Evolutionary conservation across 2,329 filamentous ascomycete species (phyloP).

Genomic region (Colletotrichum endophyticum): DNA sequence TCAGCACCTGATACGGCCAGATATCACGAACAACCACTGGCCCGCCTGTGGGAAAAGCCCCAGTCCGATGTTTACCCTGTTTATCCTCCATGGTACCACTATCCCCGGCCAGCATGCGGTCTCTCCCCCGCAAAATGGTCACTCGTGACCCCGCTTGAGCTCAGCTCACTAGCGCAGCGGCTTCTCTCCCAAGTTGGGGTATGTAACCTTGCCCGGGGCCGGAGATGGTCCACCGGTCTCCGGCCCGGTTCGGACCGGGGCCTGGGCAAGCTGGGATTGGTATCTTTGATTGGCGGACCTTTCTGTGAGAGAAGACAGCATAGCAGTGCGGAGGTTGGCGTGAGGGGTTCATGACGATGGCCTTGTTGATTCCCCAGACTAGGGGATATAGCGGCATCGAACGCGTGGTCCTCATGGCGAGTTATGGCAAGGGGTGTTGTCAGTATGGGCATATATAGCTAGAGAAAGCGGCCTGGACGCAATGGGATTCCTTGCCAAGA

Average conservation of each 20-base stretch:
- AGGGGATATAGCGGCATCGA: neutral
- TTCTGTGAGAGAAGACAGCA: neutral
- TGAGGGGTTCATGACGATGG: neutral
- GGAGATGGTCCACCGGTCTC: conserved; percentile 2
- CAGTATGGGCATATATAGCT: neutral
- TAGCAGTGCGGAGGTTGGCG: neutral
- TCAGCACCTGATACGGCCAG: neutral
- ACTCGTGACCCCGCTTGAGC: neutral
- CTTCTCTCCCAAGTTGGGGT: conserved; percentile 2
- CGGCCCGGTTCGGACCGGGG: conserved; percentile 12
- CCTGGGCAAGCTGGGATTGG: neutral
- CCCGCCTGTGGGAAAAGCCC: neutral
- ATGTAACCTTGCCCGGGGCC: conserved; percentile 9
- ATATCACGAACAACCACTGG: neutral
- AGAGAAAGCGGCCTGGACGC: neutral
- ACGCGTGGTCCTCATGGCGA: neutral
- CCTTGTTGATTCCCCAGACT: neutral
- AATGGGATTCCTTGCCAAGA: neutral
- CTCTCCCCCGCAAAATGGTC: conserved; percentile 1
- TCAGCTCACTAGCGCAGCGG: neutral
- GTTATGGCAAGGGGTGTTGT: neutral
- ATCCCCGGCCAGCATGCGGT: neutral
- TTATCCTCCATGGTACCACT: neutral
- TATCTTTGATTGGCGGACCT: conserved; percentile 1
- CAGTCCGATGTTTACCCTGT: neutral